Base-by-base conservation (phyloP, 495 filamentous ascomycete genomes). In the Daldinia caldariorum region DNA sequence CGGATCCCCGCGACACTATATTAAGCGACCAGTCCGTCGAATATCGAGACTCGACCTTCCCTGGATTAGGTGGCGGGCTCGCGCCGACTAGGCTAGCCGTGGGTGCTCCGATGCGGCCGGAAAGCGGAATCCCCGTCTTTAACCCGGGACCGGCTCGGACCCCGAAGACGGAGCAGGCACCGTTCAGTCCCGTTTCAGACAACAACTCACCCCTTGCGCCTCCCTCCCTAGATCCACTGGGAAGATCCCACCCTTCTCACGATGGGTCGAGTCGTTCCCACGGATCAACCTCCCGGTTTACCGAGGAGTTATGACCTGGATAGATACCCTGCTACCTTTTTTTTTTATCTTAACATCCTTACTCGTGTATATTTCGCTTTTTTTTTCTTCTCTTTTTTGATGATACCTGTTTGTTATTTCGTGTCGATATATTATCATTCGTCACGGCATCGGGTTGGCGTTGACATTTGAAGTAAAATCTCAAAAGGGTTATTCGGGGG, bases 1-100 rank as follows among this genome's bases (percentile, higher is more conserved):
- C 86, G 63, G 90, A 87, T 58, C 79, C 83, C n/a, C 78, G 78
- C 64, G 79, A 74, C 29, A 85, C 81, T 61, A 66, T 80, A 20
- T 67, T 83, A 63, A 84, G 81, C 71, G 80, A 79, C 54, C 74
- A 75, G 53, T 83, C 84, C 34, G 79, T 82, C 41, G 84, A 83
- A 34, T 87, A 84, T 67, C 75, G 83, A 10, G 83, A 84, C 50
- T 86, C 83, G 12, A 77, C 79, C 34, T 82, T 82, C 53, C 76
- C 80, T 67, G 81, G 79, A 13, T 70, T 79, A 32, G 45, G 73
- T 4, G 73, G 69, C 26, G 53, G 31, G 53, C n/a, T 49, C 39
- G 61, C 65, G 5, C 67, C 80, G 39, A 76, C 80, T 29, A 80
- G 76, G 67, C 56, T 79, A 12, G 75, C 78, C 37, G 53, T 84